Conservation (phyloP, 306 rosid species). For the Trifolium dubium region DNA sequence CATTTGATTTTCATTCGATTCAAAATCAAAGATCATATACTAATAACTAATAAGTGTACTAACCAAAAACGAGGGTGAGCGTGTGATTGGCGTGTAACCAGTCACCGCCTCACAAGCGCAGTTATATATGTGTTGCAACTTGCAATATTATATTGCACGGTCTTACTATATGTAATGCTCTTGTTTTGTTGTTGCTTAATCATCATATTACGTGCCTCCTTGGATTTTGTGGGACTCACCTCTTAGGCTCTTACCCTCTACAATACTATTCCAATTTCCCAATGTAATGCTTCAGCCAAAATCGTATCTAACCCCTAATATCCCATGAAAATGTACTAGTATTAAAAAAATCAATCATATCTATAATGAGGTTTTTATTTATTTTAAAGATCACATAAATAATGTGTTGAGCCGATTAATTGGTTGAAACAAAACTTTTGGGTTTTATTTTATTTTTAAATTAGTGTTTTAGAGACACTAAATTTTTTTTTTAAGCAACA, state of each 20-base stretch:
- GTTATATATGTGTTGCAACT: conserved; percentile 45
- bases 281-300: conserved; percentile 39
- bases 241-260: too few species aligned
- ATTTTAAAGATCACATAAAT: too few species aligned
- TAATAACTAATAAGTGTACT: too few species aligned
- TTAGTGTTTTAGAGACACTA: too few species aligned
- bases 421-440: too few species aligned
- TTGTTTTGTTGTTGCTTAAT: conserved; percentile 33
- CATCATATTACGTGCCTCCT: conserved; percentile 70
- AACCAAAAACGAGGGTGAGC: conserved; percentile 35
- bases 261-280: conserved; percentile 69
- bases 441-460: too few species aligned
- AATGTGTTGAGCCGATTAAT: too few species aligned
- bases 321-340: conserved; percentile 19
- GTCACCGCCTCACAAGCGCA: conserved; percentile 50
- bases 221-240: conserved; percentile 85
- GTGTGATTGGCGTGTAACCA: conserved; percentile 32
- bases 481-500: too few species aligned
- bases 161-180: conserved; percentile 45
- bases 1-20: conserved; percentile 2
- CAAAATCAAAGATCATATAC: too few species aligned
- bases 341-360: conserved; percentile 33
- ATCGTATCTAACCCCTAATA: conserved; percentile 48
- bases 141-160: too few species aligned
- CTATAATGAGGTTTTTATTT: neutral